Evolutionary conservation across 2,329 filamentous ascomycete species (phyloP), one percentile per base, ranked within the genome.

Genomic region (Ophiostoma populinum): DNA sequence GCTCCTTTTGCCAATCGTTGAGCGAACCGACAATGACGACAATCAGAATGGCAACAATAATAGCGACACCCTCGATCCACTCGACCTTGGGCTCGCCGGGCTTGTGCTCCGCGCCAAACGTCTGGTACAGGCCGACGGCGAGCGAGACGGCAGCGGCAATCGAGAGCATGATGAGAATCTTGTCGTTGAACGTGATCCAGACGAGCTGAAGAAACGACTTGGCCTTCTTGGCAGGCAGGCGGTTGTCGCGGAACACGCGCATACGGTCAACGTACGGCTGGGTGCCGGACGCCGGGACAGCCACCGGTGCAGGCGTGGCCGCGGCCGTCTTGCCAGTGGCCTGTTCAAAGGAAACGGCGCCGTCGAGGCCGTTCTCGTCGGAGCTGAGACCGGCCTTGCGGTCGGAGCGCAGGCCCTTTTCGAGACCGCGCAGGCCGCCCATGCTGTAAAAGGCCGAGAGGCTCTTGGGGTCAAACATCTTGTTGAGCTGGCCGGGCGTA

Each of bases 391-490:
- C 86, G 24, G 76, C 63, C 34, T 65, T 68, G 20, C 80, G 62
- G 51, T 90, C 72, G 6, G 74, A 75, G 32, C 80, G 65, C 20
- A 94, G 58, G 8, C 85, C 86, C 49, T 73, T 79, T 54, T 87
- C 83, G 32, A 94, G 55, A 1, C 86, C 86, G 13, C 56, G 56
- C 12, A 92, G 54, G 17, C 86, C 86, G 32, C 86, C 85, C 5
- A 94, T 53, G 11, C 75, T 75, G 48, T 77, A 80, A 46, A 87
- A 92, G 1, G 85, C 85, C 10, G 76, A 63, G 39, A 92, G 57
- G 41, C 74, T 92, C 59, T 93, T 93, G 4, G 86, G 86, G 50
- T 92, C 90, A 42, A 87, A 72, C 58, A 93, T 68, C 55, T 92
- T 93, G 47, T 75, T 77, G 42, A 94, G 63, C 49, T 92, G 76